Percentiles rank a stretch among this genome's conserved stretches.
Conservation (phyloP, 2,329 filamentous ascomycete genomes). For the Penicillium italicum region DNA sequence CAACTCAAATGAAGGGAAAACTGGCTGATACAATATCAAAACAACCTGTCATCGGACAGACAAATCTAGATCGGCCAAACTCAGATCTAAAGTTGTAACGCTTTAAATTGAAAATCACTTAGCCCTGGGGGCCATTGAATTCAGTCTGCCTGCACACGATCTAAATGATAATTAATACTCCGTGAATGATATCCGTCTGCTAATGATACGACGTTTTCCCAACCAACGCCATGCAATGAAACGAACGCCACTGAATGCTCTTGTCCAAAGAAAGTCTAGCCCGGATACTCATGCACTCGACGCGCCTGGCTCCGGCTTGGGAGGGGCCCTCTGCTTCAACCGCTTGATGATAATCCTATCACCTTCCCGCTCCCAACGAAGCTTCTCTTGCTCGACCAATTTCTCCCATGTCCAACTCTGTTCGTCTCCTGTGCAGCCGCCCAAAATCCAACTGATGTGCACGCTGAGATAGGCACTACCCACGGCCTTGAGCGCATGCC, state of each 20-base stretch:
- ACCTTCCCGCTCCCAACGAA: slow-evolving; percentile 80
- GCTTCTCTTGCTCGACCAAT: slow-evolving; percentile 63
- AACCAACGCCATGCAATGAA: slow-evolving; percentile 22
- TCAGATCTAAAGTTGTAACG: slow-evolving; percentile 70
- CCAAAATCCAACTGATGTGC: slow-evolving; percentile 67
- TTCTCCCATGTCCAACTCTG: slow-evolving; percentile 62
- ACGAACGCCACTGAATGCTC: slow-evolving; percentile 14
- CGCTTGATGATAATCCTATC: slow-evolving; percentile 72
- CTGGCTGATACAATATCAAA: slow-evolving; percentile 68
- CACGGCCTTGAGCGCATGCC: slow-evolving; percentile 80
- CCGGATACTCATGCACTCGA: not conserved
- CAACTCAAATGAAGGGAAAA: slow-evolving; percentile 64
- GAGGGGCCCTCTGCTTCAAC: slow-evolving; percentile 30
- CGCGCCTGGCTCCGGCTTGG: slow-evolving; percentile 17
- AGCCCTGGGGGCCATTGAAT: slow-evolving; percentile 6
- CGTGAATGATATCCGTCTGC: slow-evolving; percentile 6
- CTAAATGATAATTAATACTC: slow-evolving; percentile 12
- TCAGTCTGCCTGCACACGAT: slow-evolving; percentile 11
- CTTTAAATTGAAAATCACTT: slow-evolving; percentile 8
- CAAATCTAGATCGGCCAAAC: slow-evolving; percentile 68
- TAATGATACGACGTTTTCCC: slow-evolving; percentile 10
- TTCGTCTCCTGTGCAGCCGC: slow-evolving; percentile 45
- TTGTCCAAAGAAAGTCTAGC: slow-evolving; percentile 4
- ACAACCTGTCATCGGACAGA: slow-evolving; percentile 51
- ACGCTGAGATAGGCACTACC: slow-evolving; percentile 75